phyloP scores from a whole-genome alignment of 345 rosid genomes.

The Murraya paniculata region DNA sequence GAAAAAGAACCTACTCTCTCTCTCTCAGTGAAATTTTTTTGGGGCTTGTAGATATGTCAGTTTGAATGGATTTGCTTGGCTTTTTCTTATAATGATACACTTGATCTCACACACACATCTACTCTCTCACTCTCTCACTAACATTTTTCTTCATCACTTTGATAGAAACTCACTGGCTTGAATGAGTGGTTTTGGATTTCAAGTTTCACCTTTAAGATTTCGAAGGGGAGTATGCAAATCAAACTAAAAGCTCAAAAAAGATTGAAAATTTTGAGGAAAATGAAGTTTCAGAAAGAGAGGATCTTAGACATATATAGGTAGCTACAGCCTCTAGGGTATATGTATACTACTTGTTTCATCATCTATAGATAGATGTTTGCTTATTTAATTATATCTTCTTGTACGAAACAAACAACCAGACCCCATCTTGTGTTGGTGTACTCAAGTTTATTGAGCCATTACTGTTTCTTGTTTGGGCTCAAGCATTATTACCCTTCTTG shows the following conservation, averaged over 20 bases:
- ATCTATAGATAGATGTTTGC: neutral
- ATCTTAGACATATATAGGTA: neutral
- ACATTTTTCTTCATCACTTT: conserved; percentile 7
- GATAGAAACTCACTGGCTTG: conserved; percentile 26
- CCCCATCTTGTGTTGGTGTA: neutral
- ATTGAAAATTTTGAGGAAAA: neutral
- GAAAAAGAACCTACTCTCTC: conserved; percentile 11
- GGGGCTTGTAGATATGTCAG: conserved; percentile 36
- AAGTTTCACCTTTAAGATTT: conserved; percentile 32
- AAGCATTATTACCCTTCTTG: neutral
- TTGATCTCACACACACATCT: conserved; percentile 7
- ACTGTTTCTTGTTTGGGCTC: neutral
- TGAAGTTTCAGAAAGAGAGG: neutral
- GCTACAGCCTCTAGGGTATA: neutral
- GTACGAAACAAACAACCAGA: neutral
- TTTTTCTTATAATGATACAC: conserved; percentile 25
- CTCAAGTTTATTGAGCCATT: conserved; percentile 6
- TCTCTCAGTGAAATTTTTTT: conserved; percentile 17
- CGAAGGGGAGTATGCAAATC: conserved; percentile 16
- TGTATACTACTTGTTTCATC: too few relatives aligned
- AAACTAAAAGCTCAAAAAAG: neutral
- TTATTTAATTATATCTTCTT: neutral
- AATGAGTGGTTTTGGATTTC: conserved; percentile 44
- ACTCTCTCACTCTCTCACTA: conserved; percentile 8
- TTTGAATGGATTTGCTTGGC: conserved; percentile 37